Base-by-base conservation (phyloP, 768 basidiomycete genomes). In the Pholiota molesta region DNA sequence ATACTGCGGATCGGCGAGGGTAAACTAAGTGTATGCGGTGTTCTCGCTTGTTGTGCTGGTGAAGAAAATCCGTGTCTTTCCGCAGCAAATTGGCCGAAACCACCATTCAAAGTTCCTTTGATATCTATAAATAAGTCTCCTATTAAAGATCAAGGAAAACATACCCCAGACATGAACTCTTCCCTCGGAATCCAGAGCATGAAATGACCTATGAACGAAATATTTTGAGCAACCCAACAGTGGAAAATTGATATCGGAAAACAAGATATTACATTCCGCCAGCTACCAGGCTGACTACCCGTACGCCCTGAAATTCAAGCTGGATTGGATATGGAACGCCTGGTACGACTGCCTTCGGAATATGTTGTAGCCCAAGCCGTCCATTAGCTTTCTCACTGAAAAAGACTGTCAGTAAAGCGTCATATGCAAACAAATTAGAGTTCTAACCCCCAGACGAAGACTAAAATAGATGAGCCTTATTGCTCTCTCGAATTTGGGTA, bases 141-240 rank as follows among this genome's bases (percentile, higher is more conserved):
- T 52, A 52, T 52, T 52, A 51, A 49, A 49, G 26, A 21, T 13
- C 52, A 28, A 31, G 35, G 53, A 14, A 1, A 47, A 69, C 78
- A 61, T 67, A 91, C 92, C 95, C 92, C 94, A 96, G n/a, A 88
- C 88, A 68, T 88, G 82, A 23, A 96, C 74, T 33, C 77, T 74
- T 7, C 94, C 94, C 53, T 83, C 73, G 1, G 91, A 87, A 72
- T 95, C 91, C 42, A 96, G 75, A 2, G 92, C 93, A 68, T 94
- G 90, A 74, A 94, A 96, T 33, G 89, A 92, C 92, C 92, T 95
- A 61, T 31, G 21, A 31, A 37, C 16, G 52, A 42, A 52, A 62
- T 51, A 54, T 53, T 52, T 31, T 26, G 55, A 62, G 35, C 40
- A 53, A 23, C 52, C 45, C 2, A 45, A 52, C 52, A 11, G 55